A percentile compares a stretch with the other conserved stretches of the same genome.
Evolutionary conservation across 352 stramenopile species (phyloP).

Genomic region (Blastocystis sp.): DNA sequence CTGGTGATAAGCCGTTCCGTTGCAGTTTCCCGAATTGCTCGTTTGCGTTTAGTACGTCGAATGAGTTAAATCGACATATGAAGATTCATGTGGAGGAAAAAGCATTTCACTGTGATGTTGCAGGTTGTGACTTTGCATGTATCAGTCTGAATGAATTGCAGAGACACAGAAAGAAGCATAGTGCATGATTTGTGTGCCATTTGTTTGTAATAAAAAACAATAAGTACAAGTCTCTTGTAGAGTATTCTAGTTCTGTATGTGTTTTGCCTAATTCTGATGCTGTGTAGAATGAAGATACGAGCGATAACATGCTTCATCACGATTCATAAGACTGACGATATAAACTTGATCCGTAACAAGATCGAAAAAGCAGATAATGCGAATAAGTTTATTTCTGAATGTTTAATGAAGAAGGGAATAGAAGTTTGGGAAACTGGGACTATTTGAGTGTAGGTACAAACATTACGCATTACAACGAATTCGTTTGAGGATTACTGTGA

Average conservation of each 20-base stretch:
- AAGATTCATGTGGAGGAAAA: constrained; percentile 40
- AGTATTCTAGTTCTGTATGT: too few relatives aligned
- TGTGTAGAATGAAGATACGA: neutral
- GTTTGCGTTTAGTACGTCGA: constrained; percentile 45
- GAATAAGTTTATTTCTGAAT: neutral
- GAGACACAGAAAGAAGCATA: constrained; percentile 47
- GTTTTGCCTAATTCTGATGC: too few relatives aligned
- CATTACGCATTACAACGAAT: neutral
- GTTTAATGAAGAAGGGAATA: neutral
- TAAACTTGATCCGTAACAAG: neutral
- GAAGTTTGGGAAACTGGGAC: neutral
- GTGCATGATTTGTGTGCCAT: neutral
- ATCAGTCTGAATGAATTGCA: constrained; percentile 34
- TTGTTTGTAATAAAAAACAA: neutral
- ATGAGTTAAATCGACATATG: constrained; percentile 50
- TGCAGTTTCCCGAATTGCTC: constrained; percentile 50
- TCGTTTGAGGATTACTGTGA: neutral
- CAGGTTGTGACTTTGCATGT: constrained; percentile 4
- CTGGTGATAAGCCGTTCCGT: constrained; percentile 45
- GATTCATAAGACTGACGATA: neutral
- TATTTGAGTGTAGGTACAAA: neutral
- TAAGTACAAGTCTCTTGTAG: too few relatives aligned
- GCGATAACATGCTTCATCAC: neutral
- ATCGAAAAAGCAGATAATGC: neutral
- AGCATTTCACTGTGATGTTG: constrained; percentile 43